These are phyloP conservation scores for Anastatica hierochuntica DNA, from an alignment of 345 rosid genomes.

Conservation along the genomic window DNA sequence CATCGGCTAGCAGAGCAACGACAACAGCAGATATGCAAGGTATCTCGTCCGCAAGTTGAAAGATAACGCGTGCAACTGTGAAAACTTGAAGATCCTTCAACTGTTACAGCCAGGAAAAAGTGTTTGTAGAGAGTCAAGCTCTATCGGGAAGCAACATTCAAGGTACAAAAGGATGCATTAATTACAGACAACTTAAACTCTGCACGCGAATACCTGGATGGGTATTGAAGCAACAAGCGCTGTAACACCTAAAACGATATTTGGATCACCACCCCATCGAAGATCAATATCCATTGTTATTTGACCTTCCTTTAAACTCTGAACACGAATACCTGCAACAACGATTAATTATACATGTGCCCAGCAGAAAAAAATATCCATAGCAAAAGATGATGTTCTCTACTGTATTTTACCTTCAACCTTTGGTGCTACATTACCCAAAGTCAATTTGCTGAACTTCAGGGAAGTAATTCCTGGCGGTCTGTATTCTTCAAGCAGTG, in stretches of 20 bases:
- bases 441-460: slow-evolving; percentile 77
- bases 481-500: slow-evolving; percentile 87
- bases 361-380: background rate
- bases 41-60: slow-evolving; percentile 96
- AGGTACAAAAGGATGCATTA: background rate
- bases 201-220: slow-evolving; percentile 82
- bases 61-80: slow-evolving; percentile 85
- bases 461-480: slow-evolving; percentile 92
- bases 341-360: slow-evolving; percentile 11
- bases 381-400: background rate
- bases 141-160: background rate
- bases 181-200: background rate
- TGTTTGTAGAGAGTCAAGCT: background rate
- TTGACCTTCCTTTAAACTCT: slow-evolving; percentile 95
- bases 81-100: slow-evolving; percentile 96
- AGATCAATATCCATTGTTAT: slow-evolving; percentile 92
- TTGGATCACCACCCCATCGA: slow-evolving; percentile 99
- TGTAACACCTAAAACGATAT: slow-evolving; percentile 84
- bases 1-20: slow-evolving; percentile 93
- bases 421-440: slow-evolving; percentile 95
- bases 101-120: slow-evolving; percentile 37
- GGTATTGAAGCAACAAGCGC: slow-evolving; percentile 97
- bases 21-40: slow-evolving; percentile 99
- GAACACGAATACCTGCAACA: slow-evolving; percentile 86
- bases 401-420: slow-evolving; percentile 63